Percentiles rank a stretch among this genome's conserved stretches.
Evolutionary conservation across 2,329 filamentous ascomycete genomes (phyloP).

Genomic region (Apiospora rasikravindrae): DNA sequence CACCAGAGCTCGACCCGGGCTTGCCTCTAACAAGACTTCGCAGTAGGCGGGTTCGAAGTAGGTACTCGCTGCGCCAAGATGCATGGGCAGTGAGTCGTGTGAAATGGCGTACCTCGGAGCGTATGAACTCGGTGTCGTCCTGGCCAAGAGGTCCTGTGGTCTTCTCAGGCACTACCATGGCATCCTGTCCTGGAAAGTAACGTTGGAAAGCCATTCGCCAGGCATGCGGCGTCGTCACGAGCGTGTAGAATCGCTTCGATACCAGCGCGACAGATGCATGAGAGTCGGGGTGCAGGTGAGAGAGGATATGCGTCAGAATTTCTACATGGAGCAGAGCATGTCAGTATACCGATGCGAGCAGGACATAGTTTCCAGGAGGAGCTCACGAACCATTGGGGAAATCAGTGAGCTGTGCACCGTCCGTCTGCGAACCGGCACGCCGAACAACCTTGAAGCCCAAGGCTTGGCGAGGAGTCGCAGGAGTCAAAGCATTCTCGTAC

Average conservation of each 20-base stretch:
- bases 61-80: constrained; percentile 97
- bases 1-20: constrained; percentile 64
- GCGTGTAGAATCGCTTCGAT: constrained; percentile 82
- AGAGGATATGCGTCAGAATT: constrained; percentile 88
- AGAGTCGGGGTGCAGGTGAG: constrained; percentile 85
- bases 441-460: constrained; percentile 62
- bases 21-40: constrained; percentile 83
- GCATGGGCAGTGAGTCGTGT: constrained; percentile 80
- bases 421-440: constrained; percentile 45
- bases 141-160: constrained; percentile 45
- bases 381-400: constrained; percentile 79
- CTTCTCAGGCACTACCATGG: constrained; percentile 47
- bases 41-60: constrained; percentile 82
- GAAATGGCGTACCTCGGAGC: constrained; percentile 79
- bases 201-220: constrained; percentile 93
- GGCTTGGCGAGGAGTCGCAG: constrained; percentile 51
- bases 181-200: constrained; percentile 81
- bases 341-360: constrained; percentile 1
- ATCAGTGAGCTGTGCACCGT: constrained; percentile 53
- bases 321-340: constrained; percentile 58
- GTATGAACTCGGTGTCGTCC: constrained; percentile 59
- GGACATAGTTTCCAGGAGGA: constrained; percentile 20
- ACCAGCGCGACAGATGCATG: constrained; percentile 84
- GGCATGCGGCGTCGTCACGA: constrained; percentile 90
- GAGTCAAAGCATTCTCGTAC: constrained; percentile 64